Percentiles rank a stretch among this genome's conserved stretches.
These are phyloP conservation scores for Neopestalotiopsis sp. DNA, from an alignment of 2,329 filamentous ascomycete species.

Conservation along the genomic window DNA sequence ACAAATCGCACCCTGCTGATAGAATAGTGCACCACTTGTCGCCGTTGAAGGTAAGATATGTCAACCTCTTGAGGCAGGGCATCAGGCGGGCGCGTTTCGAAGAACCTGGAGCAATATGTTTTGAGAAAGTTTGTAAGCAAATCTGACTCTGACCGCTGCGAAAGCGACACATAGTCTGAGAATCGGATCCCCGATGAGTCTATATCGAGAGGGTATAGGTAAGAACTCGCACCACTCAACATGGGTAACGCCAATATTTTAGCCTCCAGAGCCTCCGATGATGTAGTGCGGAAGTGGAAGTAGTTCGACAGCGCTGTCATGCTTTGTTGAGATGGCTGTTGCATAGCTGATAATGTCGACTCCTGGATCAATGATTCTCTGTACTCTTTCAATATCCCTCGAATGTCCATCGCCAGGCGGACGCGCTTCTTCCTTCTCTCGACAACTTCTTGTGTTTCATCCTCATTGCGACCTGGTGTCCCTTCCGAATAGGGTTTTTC, in stretches of 20 bases:
- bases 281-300: too few relatives aligned
- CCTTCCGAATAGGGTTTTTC: not conserved
- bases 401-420: not conserved
- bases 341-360: not conserved
- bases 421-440: not conserved
- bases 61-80: not conserved
- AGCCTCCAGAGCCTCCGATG: too few relatives aligned
- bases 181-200: not conserved
- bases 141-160: not conserved
- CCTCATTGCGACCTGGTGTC: not conserved
- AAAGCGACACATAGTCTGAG: not conserved
- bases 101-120: not conserved
- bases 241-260: too few relatives aligned
- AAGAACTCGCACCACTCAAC: not conserved
- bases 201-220: not conserved
- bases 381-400: conserved; percentile 10
- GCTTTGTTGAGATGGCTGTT: not conserved
- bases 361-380: conserved; percentile 11
- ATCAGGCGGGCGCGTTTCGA: conserved; percentile 16
- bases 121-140: conserved; percentile 8
- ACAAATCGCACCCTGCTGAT: not conserved
- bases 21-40: not conserved
- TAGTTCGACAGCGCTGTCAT: conserved; percentile 13
- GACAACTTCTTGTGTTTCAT: not conserved
- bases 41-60: not conserved